Percentiles rank a stretch among this genome's conserved stretches.
phyloP scores from a whole-genome alignment of 306 rosid species.

The Quercus rubra region DNA sequence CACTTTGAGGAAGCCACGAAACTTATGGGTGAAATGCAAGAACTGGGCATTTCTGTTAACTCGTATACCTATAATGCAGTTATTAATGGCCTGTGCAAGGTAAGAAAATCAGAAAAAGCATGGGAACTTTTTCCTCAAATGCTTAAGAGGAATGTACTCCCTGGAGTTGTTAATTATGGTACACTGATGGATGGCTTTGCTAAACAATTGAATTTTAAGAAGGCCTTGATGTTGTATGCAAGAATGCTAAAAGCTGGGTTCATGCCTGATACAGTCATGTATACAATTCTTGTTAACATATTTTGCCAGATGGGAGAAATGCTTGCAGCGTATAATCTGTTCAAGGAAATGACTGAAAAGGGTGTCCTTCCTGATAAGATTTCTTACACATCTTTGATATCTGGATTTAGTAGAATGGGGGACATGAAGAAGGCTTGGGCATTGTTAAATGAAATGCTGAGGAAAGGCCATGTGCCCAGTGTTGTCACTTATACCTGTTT shows the following conservation, averaged over 20 bases:
- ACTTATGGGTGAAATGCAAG: conserved; percentile 40
- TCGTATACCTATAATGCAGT: conserved; percentile 47
- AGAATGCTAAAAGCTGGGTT: conserved; percentile 48
- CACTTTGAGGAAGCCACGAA: conserved; percentile 42
- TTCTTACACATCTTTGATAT: conserved; percentile 50
- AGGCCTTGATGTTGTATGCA: conserved; percentile 40
- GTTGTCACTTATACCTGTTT: conserved; percentile 55
- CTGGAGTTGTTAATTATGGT: conserved; percentile 45
- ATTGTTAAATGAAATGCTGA: conserved; percentile 45
- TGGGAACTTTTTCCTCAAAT: conserved; percentile 59
- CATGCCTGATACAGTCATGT: conserved; percentile 32
- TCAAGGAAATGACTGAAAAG: conserved; percentile 35
- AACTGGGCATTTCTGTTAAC: conserved; percentile 46
- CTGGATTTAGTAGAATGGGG: conserved; percentile 42
- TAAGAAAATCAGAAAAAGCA: conserved; percentile 36
- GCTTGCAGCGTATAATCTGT: conserved; percentile 35
- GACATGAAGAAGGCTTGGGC: conserved; percentile 41
- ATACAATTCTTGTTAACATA: conserved; percentile 46
- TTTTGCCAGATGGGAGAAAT: conserved; percentile 28
- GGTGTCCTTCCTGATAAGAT: conserved; percentile 45
- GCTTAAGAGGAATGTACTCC: conserved; percentile 58
- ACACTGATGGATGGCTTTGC: conserved; percentile 56
- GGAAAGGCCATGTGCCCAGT: conserved; percentile 40
- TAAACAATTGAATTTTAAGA: conserved; percentile 34
- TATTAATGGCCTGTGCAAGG: conserved; percentile 46